Percentiles rank a stretch among this genome's conserved stretches.
phyloP scores from a whole-genome alignment of 2,329 filamentous ascomycete genomes.

The Hymenotorrendiella dingleyae region DNA sequence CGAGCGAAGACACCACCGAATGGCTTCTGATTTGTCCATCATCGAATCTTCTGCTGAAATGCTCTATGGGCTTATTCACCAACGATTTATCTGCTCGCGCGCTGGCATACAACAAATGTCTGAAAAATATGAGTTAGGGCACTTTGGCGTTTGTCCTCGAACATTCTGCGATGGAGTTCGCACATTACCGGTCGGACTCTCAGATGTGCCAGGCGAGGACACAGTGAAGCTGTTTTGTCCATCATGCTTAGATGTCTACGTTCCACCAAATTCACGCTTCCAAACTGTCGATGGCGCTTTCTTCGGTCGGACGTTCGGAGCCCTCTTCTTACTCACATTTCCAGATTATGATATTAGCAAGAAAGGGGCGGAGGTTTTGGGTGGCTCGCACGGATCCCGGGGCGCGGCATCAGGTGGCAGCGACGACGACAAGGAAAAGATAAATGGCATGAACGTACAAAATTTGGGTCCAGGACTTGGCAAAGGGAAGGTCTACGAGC shows the following conservation, averaged over 20 bases:
- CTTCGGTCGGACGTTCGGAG: slow-evolving; percentile 95
- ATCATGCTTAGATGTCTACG: slow-evolving; percentile 93
- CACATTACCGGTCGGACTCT: slow-evolving; percentile 87
- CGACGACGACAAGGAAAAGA: slow-evolving; percentile 42
- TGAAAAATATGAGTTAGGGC: slow-evolving; percentile 95
- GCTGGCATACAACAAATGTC: slow-evolving; percentile 98
- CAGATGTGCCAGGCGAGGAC: slow-evolving; percentile 91
- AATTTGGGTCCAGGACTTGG: slow-evolving; percentile 90
- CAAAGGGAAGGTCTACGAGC: slow-evolving; percentile 78
- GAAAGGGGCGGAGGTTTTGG: slow-evolving; percentile 56
- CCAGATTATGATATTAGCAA: slow-evolving; percentile 87
- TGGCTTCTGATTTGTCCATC: slow-evolving; percentile 87
- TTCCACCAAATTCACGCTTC: slow-evolving; percentile 93
- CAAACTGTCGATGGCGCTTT: slow-evolving; percentile 97
- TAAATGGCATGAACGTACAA: slow-evolving; percentile 81
- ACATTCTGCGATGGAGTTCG: slow-evolving; percentile 87
- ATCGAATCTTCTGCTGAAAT: slow-evolving; percentile 98
- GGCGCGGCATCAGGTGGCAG: slow-evolving; percentile 32
- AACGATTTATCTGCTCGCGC: slow-evolving; percentile 94
- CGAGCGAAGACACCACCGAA: slow-evolving; percentile 73
- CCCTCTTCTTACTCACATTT: slow-evolving; percentile 97
- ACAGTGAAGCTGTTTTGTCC: slow-evolving; percentile 99
- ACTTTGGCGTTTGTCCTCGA: slow-evolving; percentile 93
- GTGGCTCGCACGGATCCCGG: slow-evolving; percentile 30
- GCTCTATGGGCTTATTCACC: slow-evolving; percentile 96